Percentiles rank a stretch among this genome's conserved stretches.
Conservation (phyloP, 2,329 filamentous ascomycete species). For the Helicocarpus griseus region DNA sequence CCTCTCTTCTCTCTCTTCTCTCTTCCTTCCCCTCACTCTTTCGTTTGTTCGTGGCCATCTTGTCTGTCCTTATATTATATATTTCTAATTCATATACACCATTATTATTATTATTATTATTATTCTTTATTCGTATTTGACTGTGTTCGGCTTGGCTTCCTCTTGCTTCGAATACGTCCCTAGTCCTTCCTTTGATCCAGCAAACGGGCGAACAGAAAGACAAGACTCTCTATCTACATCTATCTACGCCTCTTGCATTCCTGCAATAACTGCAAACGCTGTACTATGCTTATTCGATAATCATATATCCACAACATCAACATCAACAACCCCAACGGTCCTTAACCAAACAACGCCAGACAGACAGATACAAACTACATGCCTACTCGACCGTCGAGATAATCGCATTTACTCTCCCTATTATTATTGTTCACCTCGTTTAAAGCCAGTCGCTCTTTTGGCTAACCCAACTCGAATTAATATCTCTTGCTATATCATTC, state of each 20-base stretch:
- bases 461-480: background rate
- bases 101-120: slow-evolving; percentile 12
- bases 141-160: slow-evolving; percentile 21
- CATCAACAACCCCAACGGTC: too few relatives aligned
- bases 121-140: slow-evolving; percentile 22
- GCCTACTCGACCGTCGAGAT: slow-evolving; percentile 2
- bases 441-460: slow-evolving; percentile 1
- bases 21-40: background rate
- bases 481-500: background rate
- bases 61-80: background rate
- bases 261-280: background rate
- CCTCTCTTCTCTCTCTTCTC: background rate
- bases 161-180: slow-evolving; percentile 21
- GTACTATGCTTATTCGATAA: slow-evolving; percentile 3
- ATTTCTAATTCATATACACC: background rate
- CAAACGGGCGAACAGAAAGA: slow-evolving; percentile 7
- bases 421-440: background rate
- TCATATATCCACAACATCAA: too few relatives aligned
- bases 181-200: slow-evolving; percentile 26
- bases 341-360: background rate
- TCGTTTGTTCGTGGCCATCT: background rate
- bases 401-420: background rate
- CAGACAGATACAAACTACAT: background rate
- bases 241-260: background rate
- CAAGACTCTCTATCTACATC: background rate